A percentile compares a stretch with the other conserved stretches of the same genome.
Evolutionary conservation across 345 rosid species (phyloP).

Genomic region (Eucalyptus regnans): DNA sequence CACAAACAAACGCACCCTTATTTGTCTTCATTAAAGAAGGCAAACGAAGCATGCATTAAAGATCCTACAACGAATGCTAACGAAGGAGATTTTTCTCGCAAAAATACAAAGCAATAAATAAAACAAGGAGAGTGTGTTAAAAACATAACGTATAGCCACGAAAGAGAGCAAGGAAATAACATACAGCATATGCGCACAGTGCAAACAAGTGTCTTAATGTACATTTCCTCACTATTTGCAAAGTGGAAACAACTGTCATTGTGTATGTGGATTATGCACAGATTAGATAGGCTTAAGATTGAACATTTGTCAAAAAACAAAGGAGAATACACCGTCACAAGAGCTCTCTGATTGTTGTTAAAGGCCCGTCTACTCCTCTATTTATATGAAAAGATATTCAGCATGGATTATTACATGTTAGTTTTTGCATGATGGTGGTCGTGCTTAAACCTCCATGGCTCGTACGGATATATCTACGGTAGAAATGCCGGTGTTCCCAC

Average conservation of each 20-base stretch:
- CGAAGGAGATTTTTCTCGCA: too few relatives aligned
- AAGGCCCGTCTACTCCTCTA: not conserved
- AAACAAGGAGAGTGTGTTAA: too few relatives aligned
- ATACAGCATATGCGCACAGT: too few relatives aligned
- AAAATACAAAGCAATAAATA: too few relatives aligned
- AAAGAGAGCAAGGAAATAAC: too few relatives aligned
- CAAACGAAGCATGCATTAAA: not conserved
- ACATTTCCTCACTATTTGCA: not conserved
- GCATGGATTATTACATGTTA: conserved; percentile 42
- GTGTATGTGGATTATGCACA: not conserved
- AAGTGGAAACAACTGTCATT: not conserved
- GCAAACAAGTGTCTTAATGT: not conserved
- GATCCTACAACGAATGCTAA: not conserved
- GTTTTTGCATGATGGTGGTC: conserved; percentile 93
- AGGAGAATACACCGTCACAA: not conserved
- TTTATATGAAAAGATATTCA: not conserved
- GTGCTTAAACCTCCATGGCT: conserved; percentile 96
- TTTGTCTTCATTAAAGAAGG: too few relatives aligned
- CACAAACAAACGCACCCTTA: too few relatives aligned
- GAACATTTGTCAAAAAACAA: not conserved
- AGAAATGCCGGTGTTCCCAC: conserved; percentile 87
- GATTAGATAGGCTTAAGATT: not conserved
- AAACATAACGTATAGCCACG: too few relatives aligned
- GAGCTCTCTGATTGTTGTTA: not conserved
- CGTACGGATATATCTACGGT: conserved; percentile 85